Evolutionary conservation across 345 rosid species (phyloP).

Genomic region (Gossypium longicalyx): DNA sequence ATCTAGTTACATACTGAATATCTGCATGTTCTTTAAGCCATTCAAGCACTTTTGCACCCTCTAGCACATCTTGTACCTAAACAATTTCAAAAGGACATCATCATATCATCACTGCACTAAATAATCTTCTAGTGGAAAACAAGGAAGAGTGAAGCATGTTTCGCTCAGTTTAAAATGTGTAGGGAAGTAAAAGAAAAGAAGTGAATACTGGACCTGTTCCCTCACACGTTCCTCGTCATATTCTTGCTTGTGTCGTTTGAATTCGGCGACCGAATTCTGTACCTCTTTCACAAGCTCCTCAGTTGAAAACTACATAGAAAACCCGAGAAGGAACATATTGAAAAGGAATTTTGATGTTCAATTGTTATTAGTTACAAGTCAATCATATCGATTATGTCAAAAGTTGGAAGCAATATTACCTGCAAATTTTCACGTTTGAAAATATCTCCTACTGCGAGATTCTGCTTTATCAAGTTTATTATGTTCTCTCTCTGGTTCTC

Average conservation of each 20-base stretch:
- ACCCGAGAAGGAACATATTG: background rate
- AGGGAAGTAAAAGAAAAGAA: background rate
- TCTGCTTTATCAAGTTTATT: conserved; percentile 5
- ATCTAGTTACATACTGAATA: conserved; percentile 58
- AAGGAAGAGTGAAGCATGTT: background rate
- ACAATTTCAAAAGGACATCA: background rate
- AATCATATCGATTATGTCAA: background rate
- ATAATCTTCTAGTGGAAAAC: background rate
- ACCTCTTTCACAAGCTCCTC: conserved; percentile 82
- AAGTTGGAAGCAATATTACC: conserved; percentile 6
- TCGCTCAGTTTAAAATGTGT: background rate
- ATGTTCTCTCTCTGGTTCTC: conserved; percentile 40
- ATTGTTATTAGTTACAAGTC: background rate
- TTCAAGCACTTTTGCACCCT: conserved; percentile 94
- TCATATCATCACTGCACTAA: background rate
- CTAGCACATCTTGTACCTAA: conserved; percentile 86
- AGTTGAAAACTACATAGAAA: conserved; percentile 51
- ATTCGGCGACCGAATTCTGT: conserved; percentile 66
- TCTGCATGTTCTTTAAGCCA: conserved; percentile 83
- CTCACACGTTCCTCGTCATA: conserved; percentile 71
- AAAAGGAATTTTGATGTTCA: background rate
- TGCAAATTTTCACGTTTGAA: conserved; percentile 21
- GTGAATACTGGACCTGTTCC: conserved; percentile 59
- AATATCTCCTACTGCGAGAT: conserved; percentile 19
- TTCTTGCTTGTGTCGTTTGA: conserved; percentile 74